Base-by-base conservation (phyloP, 129 eudicot species). In the Flaveria ramosissima region DNA sequence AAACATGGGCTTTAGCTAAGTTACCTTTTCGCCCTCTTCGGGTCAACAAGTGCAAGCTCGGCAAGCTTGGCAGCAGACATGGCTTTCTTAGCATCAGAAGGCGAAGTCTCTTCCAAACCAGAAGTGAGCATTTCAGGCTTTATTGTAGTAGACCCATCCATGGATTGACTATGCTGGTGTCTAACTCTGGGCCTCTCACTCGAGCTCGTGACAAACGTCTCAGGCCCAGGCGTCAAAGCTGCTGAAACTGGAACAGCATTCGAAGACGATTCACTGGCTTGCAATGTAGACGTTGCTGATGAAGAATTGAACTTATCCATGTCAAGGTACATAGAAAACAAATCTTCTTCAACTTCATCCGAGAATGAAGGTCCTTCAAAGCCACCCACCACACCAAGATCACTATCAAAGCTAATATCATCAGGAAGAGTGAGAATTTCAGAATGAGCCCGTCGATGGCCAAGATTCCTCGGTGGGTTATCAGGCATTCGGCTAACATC, bases 81-180 rank as follows among this genome's bases (percentile, higher is more conserved):
- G 50, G 98, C 85, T 84, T 92, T 90, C 89, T 88, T 90, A 16
- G 85, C 88, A 65, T 92, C 96, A 72, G 82, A 73, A 8, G 86
- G 48, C n/a, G 82, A 48, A 13, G 17, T 17, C n/a, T 82, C 89
- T 50, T 82, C 84, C 21, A 63, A 17, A 27, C 77, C 83, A 3
- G 83, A 83, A 56, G 80, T 78, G 46, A 87, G 87, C 97, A 89
- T 85, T 77, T 92, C 97, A 8, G 93, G 82, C 75, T 89, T 88
- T 46, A 89, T 88, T 3, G 85, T 65, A n/a, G 91, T 86, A 0
- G 90, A 83, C 76, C 96, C 96, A 77, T 92, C 98, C 98, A 92
- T 89, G 19, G 98, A 92, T 77, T 88, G 98, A 83, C 98, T 92
- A 83, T 92, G 92, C 76, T 90, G 98, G 81, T 89, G 98, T 79